Evolutionary conservation across 2,329 filamentous ascomycete genomes (phyloP), one percentile per base, ranked within the genome.

Genomic region (Pezicula carpinea): DNA sequence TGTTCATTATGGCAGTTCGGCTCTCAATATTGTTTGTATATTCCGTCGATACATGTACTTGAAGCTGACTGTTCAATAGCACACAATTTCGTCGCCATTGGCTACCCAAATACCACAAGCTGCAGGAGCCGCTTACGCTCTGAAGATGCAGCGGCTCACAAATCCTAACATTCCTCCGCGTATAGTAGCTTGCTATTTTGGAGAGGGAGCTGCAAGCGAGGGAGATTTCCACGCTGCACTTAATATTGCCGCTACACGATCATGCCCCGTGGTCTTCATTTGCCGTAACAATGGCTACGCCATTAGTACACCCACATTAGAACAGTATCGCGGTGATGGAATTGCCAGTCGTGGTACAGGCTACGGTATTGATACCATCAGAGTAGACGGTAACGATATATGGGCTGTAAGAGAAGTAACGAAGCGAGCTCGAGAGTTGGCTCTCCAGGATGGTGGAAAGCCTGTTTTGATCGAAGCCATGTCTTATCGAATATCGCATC

Each of bases 401-500:
- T 91, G 91, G 69, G 90, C 91, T 1, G 89, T 96, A 0, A 77
- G 87, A 34, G 86, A 90, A 66, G 89, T 82, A 0, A 93, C 87
- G 19, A 81, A 80, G 60, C 79, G 80, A 64, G 93, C 93, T 0
- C 79, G 91, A 2, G 91, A 92, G 0, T 75, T 97, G 18, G 65
- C 57, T 1, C 34, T 60, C 5, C 50, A 58, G 36, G 58, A 58
- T 43, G 59, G 56, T 5, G 58, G 60, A 1, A 51, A 54, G 36
- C 89, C 88, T n/a, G 79, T 99, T 0, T 72, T 99, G 6, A 85
- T 99, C 34, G 93, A 99, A 69, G 90, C 90, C 47, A 95, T 99
- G 88, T 92, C 88, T 19, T 99, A 99, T 69, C 89, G 93, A n/a
- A 91, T 97, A 36, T 92, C 88, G 6, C 90, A 99, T 64, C 93